phyloP scores from a whole-genome alignment of 208 protist species.

The Trypanosoma brucei region DNA sequence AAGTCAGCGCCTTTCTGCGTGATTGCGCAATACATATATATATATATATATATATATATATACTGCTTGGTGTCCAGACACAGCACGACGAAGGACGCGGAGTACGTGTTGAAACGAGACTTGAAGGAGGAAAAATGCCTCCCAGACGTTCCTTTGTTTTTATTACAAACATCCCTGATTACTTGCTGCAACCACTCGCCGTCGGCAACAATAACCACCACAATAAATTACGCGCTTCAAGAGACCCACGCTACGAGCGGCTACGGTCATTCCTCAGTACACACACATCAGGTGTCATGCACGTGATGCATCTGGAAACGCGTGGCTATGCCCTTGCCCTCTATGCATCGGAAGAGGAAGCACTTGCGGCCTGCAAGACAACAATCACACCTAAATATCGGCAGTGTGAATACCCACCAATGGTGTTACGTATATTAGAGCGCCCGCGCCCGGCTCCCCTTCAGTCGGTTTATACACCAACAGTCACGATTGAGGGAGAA shows the following conservation, averaged over 20 bases:
- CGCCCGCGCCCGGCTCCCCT: conserved; percentile 56
- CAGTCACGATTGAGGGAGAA: conserved; percentile 56
- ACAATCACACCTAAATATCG: conserved; percentile 41
- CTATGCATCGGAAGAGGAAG: conserved; percentile 81
- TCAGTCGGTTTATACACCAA: conserved; percentile 78
- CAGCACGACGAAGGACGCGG: background rate
- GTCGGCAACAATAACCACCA: background rate
- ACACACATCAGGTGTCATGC: conserved; percentile 82
- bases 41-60: too few relatives aligned
- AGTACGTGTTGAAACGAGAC: conserved; percentile 10
- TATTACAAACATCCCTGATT: conserved; percentile 74
- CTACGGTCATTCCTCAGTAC: conserved; percentile 68
- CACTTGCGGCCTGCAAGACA: conserved; percentile 74
- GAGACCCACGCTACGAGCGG: conserved; percentile 80
- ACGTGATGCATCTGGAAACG: conserved; percentile 80
- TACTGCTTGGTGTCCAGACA: too few relatives aligned
- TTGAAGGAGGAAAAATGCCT: conserved; percentile 16
- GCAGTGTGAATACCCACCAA: conserved; percentile 29
- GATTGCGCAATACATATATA: too few relatives aligned
- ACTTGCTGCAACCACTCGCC: conserved; percentile 53
- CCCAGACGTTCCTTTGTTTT: conserved; percentile 81
- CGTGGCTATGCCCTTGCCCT: conserved; percentile 68
- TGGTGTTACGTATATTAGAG: conserved; percentile 72
- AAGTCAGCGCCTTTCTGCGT: too few relatives aligned
- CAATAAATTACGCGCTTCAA: conserved; percentile 20